Evolutionary conservation across 192 early-diverging fungal genomes (phyloP).

Genomic region (Kickxella alabastrina): DNA sequence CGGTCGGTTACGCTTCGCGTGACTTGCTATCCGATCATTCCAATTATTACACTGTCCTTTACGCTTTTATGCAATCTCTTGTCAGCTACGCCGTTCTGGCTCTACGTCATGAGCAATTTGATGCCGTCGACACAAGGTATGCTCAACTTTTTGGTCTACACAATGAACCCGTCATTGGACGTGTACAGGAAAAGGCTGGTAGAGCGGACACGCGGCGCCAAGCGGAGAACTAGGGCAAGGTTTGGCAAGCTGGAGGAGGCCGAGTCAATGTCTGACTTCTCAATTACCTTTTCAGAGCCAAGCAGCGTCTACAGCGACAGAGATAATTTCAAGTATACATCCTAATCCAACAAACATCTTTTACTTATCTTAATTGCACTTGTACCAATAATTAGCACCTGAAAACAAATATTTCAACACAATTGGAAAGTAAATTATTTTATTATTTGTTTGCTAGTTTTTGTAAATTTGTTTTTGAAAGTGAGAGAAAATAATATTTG

Average conservation of each 20-base stretch:
- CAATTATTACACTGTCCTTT: slow-evolving; percentile 6
- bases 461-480: neutral
- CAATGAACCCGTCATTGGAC: slow-evolving; percentile 18
- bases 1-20: slow-evolving; percentile 10
- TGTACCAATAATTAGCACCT: neutral
- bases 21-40: slow-evolving; percentile 20
- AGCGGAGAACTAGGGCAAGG: slow-evolving; percentile 3
- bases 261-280: slow-evolving; percentile 1
- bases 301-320: slow-evolving; percentile 9
- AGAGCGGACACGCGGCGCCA: slow-evolving; percentile 1
- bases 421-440: neutral
- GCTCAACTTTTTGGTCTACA: slow-evolving; percentile 20
- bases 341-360: neutral
- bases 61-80: slow-evolving; percentile 4
- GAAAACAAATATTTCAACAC: neutral
- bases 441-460: neutral
- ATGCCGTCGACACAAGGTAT: slow-evolving; percentile 16
- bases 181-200: slow-evolving; percentile 13
- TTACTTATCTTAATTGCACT: neutral
- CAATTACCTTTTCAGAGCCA: slow-evolving; percentile 3
- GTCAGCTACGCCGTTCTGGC: slow-evolving; percentile 9
- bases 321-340: neutral
- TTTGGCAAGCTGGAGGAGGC: slow-evolving; percentile 10
- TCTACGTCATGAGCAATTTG: slow-evolving; percentile 12
- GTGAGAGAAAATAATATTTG: neutral